These are phyloP conservation scores for Erodium maritimum DNA, from an alignment of 345 rosid species.

Conservation along the genomic window DNA sequence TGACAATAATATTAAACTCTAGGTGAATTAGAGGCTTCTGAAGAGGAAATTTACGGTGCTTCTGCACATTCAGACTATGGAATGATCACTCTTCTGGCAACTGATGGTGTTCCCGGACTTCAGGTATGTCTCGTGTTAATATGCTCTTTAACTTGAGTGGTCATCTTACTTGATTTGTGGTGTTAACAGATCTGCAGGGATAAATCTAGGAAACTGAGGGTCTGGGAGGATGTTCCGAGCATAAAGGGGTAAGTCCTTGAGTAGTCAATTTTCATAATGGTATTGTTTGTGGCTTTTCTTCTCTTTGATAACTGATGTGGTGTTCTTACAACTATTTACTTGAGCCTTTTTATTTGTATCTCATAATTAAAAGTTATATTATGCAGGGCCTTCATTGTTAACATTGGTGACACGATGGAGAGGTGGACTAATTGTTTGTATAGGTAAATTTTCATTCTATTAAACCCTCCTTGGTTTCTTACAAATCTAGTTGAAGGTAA, in stretches of 20 bases:
- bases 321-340: neutral
- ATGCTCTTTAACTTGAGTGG: neutral
- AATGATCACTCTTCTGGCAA: conserved; percentile 64
- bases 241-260: conserved; percentile 44
- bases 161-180: neutral
- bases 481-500: no score
- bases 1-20: conserved; percentile 8
- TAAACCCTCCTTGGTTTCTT: no score
- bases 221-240: conserved; percentile 63
- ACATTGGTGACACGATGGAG: conserved; percentile 80
- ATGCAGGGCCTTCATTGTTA: conserved; percentile 59
- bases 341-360: no score
- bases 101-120: conserved; percentile 78
- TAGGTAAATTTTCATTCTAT: conserved; percentile 26
- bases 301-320: neutral
- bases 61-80: conserved; percentile 88
- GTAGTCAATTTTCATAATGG: neutral
- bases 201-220: conserved; percentile 34
- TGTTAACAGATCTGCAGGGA: conserved; percentile 51
- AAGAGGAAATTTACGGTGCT: conserved; percentile 51
- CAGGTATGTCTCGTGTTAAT: conserved; percentile 33
- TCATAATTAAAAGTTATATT: neutral
- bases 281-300: no score
- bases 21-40: conserved; percentile 33
- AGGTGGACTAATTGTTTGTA: conserved; percentile 80